phyloP scores from a whole-genome alignment of 139 green algal species.

The Picochlorum sp. region DNA sequence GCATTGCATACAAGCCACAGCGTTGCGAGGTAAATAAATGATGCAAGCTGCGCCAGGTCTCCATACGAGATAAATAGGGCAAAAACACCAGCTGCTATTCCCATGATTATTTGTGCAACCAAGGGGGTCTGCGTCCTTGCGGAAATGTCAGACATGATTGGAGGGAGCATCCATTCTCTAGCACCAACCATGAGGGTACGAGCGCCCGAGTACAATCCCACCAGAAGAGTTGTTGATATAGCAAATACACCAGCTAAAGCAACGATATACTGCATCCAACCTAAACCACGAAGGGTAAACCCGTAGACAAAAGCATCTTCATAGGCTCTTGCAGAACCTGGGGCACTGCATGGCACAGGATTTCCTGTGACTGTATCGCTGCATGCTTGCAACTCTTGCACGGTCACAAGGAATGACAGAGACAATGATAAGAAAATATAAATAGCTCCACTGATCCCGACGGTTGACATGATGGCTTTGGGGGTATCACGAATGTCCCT shows the following conservation, averaged over 20 bases:
- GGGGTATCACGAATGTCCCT: constrained; percentile 3
- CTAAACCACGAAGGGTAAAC: background rate
- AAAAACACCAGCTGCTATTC: constrained; percentile 18
- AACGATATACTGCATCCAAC: constrained; percentile 24
- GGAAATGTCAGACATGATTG: constrained; percentile 20
- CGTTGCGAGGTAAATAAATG: constrained; percentile 8
- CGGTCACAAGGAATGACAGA: constrained; percentile 13
- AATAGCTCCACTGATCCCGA: background rate
- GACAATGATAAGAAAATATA: constrained; percentile 15
- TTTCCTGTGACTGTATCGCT: no score
- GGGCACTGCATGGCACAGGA: background rate
- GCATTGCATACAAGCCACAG: constrained; percentile 29
- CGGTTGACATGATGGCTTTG: constrained; percentile 20
- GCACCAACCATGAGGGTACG: constrained; percentile 25
- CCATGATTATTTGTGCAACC: constrained; percentile 22
- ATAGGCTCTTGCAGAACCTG: background rate
- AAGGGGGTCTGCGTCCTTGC: constrained; percentile 26
- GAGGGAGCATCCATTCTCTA: constrained; percentile 30
- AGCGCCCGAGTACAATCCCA: constrained; percentile 22
- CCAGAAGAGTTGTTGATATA: constrained; percentile 20
- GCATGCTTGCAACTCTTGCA: background rate
- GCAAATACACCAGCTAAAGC: constrained; percentile 13
- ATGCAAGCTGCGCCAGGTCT: constrained; percentile 7
- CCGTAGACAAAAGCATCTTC: background rate
- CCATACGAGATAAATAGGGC: constrained; percentile 9